A percentile compares a stretch with the other conserved stretches of the same genome.
phyloP scores from a whole-genome alignment of 345 rosid species.

The Alliaria petiolata region DNA sequence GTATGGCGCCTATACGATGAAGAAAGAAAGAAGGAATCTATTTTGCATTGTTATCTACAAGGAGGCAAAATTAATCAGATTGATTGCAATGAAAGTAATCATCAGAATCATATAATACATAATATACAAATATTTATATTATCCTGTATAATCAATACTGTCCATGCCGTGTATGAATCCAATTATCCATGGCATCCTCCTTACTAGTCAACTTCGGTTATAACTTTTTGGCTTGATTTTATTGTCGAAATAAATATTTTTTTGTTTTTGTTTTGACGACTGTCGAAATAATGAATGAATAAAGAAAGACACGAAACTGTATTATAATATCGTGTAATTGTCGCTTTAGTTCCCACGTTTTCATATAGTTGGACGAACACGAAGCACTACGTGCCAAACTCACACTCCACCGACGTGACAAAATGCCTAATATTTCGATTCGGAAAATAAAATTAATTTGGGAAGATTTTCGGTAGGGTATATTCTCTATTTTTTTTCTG shows the following conservation, averaged over 20 bases:
- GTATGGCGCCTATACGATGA: not conserved
- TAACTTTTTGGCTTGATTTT: not conserved
- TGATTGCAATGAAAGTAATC: not conserved
- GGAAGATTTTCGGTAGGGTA: not conserved
- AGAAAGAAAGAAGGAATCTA: not conserved
- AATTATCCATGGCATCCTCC: conserved; percentile 7
- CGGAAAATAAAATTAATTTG: not conserved
- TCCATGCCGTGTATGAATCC: conserved; percentile 10
- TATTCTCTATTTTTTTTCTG: not conserved
- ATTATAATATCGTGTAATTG: not conserved
- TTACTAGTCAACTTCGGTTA: conserved; percentile 11
- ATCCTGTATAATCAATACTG: conserved; percentile 2
- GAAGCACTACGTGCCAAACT: conserved; percentile 28
- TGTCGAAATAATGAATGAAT: not conserved
- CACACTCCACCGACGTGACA: conserved; percentile 14
- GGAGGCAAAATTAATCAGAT: not conserved
- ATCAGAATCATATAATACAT: not conserved
- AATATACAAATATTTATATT: not conserved
- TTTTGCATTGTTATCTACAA: not conserved
- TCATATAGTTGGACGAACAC: conserved; percentile 24
- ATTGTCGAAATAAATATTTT: not conserved
- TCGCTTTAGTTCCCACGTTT: conserved; percentile 11
- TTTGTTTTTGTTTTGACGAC: no score
- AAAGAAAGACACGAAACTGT: not conserved
- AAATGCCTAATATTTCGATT: not conserved